Evolutionary conservation across 208 protist genomes (phyloP), one percentile per base, ranked within the genome.

Genomic region (Herpetomonas muscarum): DNA sequence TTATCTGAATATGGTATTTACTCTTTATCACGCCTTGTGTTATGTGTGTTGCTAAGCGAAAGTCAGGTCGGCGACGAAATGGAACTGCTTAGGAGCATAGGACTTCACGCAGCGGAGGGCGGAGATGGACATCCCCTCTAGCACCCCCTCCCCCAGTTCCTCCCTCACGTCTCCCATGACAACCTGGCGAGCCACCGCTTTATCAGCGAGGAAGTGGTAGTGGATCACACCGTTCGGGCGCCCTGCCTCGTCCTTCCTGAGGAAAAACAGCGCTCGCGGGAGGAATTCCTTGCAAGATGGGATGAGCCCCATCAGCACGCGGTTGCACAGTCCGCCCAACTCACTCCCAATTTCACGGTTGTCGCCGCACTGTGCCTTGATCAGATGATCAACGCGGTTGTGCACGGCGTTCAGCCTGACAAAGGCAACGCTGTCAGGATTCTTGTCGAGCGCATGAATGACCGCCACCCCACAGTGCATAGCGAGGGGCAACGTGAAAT

Each of bases 301-400:
- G 37, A 97, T 84, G 66, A 92, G 94, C 30, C 92, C 92, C 92
- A 97, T 97, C 1, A 94, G 39, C 17, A 97, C 90, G 9, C 92
- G 81, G 68, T 96, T 78, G 56, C 87, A 93, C 56, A 61, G 67
- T 19, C 88, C 87, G 31, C 72, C 60, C 44, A 94, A 52, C 52
- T 91, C 80, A 22, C 79, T 66, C 22, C 70, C 82, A 17, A 91
- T 70, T 25, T 81, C 65, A 25, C 85, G 55, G 61, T 95, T 96
- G 65, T 97, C 92, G 19, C 92, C 92, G 59, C 74, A 87, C 41
- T 83, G 55, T 3, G 77, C 64, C 21, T 55, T 55, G n/a, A 96
- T 60, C 3, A 88, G n/a, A 49, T 91, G 64, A 26, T 58, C 75
- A 10, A 96, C 90, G 9, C 66, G 34, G 64, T 96, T 96, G 57